Base-by-base conservation (phyloP, 306 rosid genomes). In the Sphenostylis stenocarpa region DNA sequence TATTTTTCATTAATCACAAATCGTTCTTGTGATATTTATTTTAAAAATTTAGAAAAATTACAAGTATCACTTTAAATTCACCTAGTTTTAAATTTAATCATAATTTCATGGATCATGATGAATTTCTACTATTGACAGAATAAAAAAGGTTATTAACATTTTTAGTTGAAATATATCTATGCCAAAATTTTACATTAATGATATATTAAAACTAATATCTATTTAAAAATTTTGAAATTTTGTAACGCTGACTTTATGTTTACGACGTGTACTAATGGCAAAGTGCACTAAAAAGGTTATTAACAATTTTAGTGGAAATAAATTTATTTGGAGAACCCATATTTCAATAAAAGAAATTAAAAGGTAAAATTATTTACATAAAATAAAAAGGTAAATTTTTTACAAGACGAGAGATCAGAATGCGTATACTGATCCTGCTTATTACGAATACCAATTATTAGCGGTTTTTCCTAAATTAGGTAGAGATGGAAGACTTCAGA, bases 391-490 rank as follows among this genome's bases (percentile, higher is more conserved):
- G 5, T 4, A 5, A 3, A 12, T 1, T 24, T 66, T 60, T 74
- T n/a, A 57, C 65, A 67, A 28, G 34, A 9, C 29, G 53, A 19
- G 7, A 66, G 20, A 55, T n/a, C 13, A n/a, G 56, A 58, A 72
- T 73, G 56, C 24, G 52, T 47, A 56, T 81, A 56, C 39, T 75
- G 67, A 56, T 60, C 72, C 68, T 38, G 49, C n/a, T 3, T 36
- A 53, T 41, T 31, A 39, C 26, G 69, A 51, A 61, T 55, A 58
- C 34, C 48, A 68, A 39, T 23, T 60, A 36, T 36, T 36, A 28
- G 43, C 49, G 60, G 20, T 75, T 81, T 67, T 39, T 61, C 61
- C 13, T 53, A 60, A 15, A 60, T 58, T 23, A 24, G 31, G 65
- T 66, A 74, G 29, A 26, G 53, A 53, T n/a, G 33, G 10, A n/a